Base-by-base conservation (phyloP, 208 protist genomes). In the Leishmania tarentolae region DNA sequence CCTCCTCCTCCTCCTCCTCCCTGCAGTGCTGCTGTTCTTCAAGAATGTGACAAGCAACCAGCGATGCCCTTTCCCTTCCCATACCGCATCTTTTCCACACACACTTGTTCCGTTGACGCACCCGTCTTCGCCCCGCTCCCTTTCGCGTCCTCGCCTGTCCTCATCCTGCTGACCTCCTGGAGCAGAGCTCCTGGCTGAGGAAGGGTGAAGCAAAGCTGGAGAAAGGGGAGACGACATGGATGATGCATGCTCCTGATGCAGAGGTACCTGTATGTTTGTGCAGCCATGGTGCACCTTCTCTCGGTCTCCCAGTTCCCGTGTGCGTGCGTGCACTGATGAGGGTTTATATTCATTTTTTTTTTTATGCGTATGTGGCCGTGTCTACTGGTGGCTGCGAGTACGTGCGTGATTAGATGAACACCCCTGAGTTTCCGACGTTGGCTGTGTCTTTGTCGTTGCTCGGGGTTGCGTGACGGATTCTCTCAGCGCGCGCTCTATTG, bases 341-440 rank as follows among this genome's bases (percentile, higher is more conserved):
- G 47, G 6, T 52, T 52, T 13, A 3, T 75, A 21, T 75, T 24
- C 37, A 21, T 52, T 61, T 61, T 17, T 52, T 61, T 61, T 17
- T n/a, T 24, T 21, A 24, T 17, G 21, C 56, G n/a, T 24, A 8
- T 17, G 56, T 61, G 56, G 21, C 56, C 56, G 56, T n/a, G 6
- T 8, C 56, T 17, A 61, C 56, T n/a, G 6, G 6, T 52, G 70
- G 40, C 28, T 76, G 72, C 44, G 46, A 63, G 31, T 63, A 31
- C 63, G 46, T 61, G 72, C 56, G 15, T 61, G 72, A 59, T 42
- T 76, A 75, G 70, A 46, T 28, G n/a, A 6, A 66, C n/a, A 8
- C 17, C n/a, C 28, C 5, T 63, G 7, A 31, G 15, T 3, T 3
- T 21, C 57, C 35, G 9, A 42, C 31, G 8, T 24, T 66, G 21